phyloP scores from a whole-genome alignment of 2,329 filamentous ascomycete species.

The Teratosphaeria viscida region DNA sequence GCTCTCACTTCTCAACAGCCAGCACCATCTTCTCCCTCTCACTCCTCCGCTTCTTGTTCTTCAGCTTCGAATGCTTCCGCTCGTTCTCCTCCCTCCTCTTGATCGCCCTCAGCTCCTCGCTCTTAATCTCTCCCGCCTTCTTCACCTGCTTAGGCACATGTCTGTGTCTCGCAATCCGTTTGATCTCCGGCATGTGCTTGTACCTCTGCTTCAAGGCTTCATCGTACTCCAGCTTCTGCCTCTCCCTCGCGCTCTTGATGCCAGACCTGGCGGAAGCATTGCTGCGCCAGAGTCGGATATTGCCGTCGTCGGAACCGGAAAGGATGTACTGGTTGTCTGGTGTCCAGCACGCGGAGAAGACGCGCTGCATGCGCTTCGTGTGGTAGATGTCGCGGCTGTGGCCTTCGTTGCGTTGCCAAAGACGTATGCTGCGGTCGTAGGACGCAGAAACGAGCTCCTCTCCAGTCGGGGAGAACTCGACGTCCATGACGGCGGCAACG shows the following conservation, averaged over 20 bases:
- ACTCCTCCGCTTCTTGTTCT: slow-evolving; percentile 58
- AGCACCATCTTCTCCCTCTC: slow-evolving; percentile 93
- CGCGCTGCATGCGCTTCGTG: slow-evolving; percentile 94
- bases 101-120: slow-evolving; percentile 73
- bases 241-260: slow-evolving; percentile 73
- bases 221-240: slow-evolving; percentile 81
- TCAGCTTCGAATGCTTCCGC: slow-evolving; percentile 79
- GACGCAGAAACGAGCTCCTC: slow-evolving; percentile 86
- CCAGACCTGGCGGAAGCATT: slow-evolving; percentile 75
- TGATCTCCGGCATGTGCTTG: slow-evolving; percentile 92
- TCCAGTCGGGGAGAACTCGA: slow-evolving; percentile 89
- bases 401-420: slow-evolving; percentile 72
- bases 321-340: slow-evolving; percentile 84
- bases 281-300: slow-evolving; percentile 79
- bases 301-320: slow-evolving; percentile 87
- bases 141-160: slow-evolving; percentile 88
- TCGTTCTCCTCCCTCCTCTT: slow-evolving; percentile 92
- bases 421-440: slow-evolving; percentile 76
- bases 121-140: slow-evolving; percentile 93
- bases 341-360: slow-evolving; percentile 76
- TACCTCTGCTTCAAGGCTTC: slow-evolving; percentile 73
- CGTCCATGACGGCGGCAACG: slow-evolving; percentile 87
- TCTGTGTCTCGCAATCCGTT: slow-evolving; percentile 78
- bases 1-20: slow-evolving; percentile 47
- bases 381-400: slow-evolving; percentile 91